Evolutionary conservation across 1,284 basidiomycete genomes (phyloP).

Genomic region (Apiotrichum brassicae): DNA sequence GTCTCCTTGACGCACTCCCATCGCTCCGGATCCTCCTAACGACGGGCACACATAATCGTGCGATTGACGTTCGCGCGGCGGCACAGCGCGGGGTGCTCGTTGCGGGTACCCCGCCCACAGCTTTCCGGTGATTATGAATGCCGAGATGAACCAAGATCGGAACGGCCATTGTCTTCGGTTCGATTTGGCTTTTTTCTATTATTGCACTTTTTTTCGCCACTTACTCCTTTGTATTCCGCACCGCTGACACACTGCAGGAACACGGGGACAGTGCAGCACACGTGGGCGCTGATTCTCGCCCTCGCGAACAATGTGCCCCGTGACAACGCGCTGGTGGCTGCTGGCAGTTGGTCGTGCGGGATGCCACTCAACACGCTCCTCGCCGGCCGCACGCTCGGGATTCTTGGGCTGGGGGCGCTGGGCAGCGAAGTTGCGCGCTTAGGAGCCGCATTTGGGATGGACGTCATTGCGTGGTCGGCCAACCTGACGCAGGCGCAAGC

Average conservation of each 20-base stretch:
- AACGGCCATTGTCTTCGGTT: no score
- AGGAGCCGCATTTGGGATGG: slow-evolving; percentile 55
- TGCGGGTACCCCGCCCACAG: slow-evolving; percentile 51
- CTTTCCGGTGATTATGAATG: slow-evolving; percentile 5
- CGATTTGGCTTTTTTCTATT: no score
- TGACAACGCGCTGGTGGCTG: slow-evolving; percentile 49
- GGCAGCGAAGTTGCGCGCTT: slow-evolving; percentile 52
- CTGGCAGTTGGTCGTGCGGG: slow-evolving; percentile 12
- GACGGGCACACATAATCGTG: slow-evolving; percentile 54
- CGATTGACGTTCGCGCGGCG: slow-evolving; percentile 50
- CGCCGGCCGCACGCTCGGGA: slow-evolving; percentile 54
- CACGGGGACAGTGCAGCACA: slow-evolving; percentile 36
- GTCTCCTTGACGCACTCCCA: slow-evolving; percentile 54
- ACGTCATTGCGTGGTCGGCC: slow-evolving; percentile 59
- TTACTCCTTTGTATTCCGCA: no score
- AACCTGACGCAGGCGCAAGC: slow-evolving; percentile 58
- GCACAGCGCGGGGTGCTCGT: slow-evolving; percentile 53
- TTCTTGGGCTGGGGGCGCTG: slow-evolving; percentile 57
- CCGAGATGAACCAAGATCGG: not conserved
- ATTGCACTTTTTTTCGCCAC: no score
- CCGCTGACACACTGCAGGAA: not conserved
- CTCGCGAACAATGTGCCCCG: slow-evolving; percentile 52
- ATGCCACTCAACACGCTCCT: slow-evolving; percentile 17
- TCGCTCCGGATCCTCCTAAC: slow-evolving; percentile 58
- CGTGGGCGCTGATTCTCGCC: slow-evolving; percentile 59